phyloP scores from a whole-genome alignment of 495 filamentous ascomycete genomes.

The Bombardia bombarda region DNA sequence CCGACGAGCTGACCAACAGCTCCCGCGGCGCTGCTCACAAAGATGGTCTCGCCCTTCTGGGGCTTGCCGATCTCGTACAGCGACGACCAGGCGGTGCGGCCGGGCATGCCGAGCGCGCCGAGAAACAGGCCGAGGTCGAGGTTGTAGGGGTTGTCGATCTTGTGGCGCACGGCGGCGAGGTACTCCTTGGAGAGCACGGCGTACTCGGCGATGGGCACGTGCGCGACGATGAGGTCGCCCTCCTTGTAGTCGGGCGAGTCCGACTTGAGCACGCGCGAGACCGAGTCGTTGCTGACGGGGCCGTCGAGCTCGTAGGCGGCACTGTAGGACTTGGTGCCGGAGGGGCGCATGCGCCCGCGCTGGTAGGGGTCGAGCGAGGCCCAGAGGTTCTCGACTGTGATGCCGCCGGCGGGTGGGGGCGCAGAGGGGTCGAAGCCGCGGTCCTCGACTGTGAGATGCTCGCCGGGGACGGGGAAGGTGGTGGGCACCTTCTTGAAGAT shows the following conservation, averaged over 20 bases:
- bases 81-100: slow-evolving; percentile 67
- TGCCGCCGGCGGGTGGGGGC: slow-evolving; percentile 56
- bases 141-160: slow-evolving; percentile 48
- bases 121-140: slow-evolving; percentile 53
- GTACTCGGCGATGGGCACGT: slow-evolving; percentile 57
- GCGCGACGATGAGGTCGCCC: slow-evolving; percentile 60
- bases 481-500: slow-evolving; percentile 68
- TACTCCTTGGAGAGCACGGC: slow-evolving; percentile 28
- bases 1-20: slow-evolving; percentile 77
- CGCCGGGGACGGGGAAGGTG: slow-evolving; percentile 60
- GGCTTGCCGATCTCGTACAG: slow-evolving; percentile 75
- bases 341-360: slow-evolving; percentile 56
- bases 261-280: slow-evolving; percentile 62
- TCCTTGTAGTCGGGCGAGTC: slow-evolving; percentile 50
- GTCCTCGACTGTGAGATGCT: slow-evolving; percentile 65
- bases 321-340: slow-evolving; percentile 51
- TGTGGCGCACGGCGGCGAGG: slow-evolving; percentile 25
- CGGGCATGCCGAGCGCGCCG: slow-evolving; percentile 65
- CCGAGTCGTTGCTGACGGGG: slow-evolving; percentile 48
- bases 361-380: slow-evolving; percentile 86
- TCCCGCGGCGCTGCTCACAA: slow-evolving; percentile 69
- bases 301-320: slow-evolving; percentile 47
- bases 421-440: slow-evolving; percentile 58
- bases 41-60: slow-evolving; percentile 76
- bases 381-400: slow-evolving; percentile 65